Conservation (phyloP, 805 yeast genomes). For the Yamadazyma olivae region DNA sequence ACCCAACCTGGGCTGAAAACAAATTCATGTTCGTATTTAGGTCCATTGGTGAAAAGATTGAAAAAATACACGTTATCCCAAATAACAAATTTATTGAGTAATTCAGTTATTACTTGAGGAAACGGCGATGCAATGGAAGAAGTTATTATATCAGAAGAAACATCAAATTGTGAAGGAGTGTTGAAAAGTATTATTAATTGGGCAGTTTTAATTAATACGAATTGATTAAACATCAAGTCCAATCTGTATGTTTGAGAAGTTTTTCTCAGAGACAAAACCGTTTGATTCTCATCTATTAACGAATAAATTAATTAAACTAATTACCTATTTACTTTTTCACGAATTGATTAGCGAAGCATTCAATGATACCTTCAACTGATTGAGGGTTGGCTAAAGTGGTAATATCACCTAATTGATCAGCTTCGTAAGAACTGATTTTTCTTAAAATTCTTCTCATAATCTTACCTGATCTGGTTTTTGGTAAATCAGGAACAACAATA, state of each 20-base stretch:
- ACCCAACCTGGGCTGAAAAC: slow-evolving; percentile 86
- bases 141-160: slow-evolving; percentile 38
- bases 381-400: slow-evolving; percentile 76
- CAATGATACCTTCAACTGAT: slow-evolving; percentile 65
- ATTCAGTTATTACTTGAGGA: not conserved
- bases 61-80: slow-evolving; percentile 89
- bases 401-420: slow-evolving; percentile 78
- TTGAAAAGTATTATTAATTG: slow-evolving; percentile 37
- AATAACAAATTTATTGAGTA: slow-evolving; percentile 53
- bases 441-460: slow-evolving; percentile 84
- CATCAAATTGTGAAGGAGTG: slow-evolving; percentile 48
- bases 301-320: no score
- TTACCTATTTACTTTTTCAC: slow-evolving; percentile 36
- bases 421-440: slow-evolving; percentile 71
- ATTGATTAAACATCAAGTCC: slow-evolving; percentile 14
- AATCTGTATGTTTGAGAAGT: no score
- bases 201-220: slow-evolving; percentile 28
- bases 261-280: no score
- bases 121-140: not conserved
- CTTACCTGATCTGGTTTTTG: slow-evolving; percentile 84
- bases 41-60: slow-evolving; percentile 49
- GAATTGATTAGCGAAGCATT: slow-evolving; percentile 36
- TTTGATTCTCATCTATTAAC: no score
- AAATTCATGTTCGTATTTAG: slow-evolving; percentile 80
- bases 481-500: slow-evolving; percentile 70